Evolutionary conservation across 106 monocot species (phyloP), one percentile per base, ranked within the genome.

Genomic region (Hemerocallis citrina): DNA sequence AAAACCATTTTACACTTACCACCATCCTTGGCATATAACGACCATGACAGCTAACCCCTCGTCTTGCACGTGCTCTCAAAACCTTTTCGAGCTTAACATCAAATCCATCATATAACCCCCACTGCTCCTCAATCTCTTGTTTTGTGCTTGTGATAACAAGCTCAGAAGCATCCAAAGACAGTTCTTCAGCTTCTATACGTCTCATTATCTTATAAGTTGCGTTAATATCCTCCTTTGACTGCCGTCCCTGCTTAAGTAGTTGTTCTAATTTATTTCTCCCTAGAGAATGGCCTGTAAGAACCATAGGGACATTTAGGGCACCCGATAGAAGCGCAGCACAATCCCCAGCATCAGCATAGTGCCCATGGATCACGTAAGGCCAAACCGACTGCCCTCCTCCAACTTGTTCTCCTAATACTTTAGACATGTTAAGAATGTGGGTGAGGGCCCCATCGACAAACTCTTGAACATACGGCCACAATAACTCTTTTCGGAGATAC

Each of bases 321-420:
- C 95, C 95, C 0, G 95, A 95, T 17, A 95, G 86, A 36, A 90
- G 83, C 21, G 83, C 95, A 0, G 90, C 95, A 45, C 72, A 71
- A 60, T 95, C 90, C n/a, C 95, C 95, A 23, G 86, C 95, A 74
- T 95, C 95, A 6, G 95, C 95, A 59, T 95, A 95, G 14, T 95
- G 95, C 1, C 95, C 90, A 64, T 90, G 95, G 37, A 95, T 74
- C 24, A 95, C 90, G 45, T 95, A 95, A 28, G 95, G 95, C 95
- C 89, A 90, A 14, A 86, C 86, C 0, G 89, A 73, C 25, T 80
- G 80, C 16, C 89, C 95, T 3, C 73, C 82, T 13, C 89, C 89
- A 49, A 90, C 71, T 56, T 90, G 95, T 32, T 95, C 95, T 2
- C 95, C 86, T 32, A 95, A 60, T 2, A 84, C 95, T 59, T 66